Evolutionary conservation across 2,329 filamentous ascomycete species (phyloP), one percentile per base, ranked within the genome.

Genomic region (Coleophoma cylindrospora): DNA sequence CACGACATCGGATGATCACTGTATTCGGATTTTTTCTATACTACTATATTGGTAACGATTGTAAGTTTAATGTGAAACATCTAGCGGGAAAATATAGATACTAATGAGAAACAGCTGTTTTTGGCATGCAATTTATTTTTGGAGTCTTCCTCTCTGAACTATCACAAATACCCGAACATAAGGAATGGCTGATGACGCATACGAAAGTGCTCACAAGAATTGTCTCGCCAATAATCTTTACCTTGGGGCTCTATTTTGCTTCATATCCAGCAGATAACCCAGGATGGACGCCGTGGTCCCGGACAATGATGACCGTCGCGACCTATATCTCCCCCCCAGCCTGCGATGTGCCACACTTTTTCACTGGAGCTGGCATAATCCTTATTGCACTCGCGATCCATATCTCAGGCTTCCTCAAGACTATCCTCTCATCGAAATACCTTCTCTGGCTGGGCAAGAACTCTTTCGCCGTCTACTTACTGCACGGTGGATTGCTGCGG

Each of bases 391-490:
- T 80, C 5, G 76, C 74, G 10, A 70, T 80, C 53, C 72, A 81
- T 58, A 75, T 79, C 57, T 80, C 75, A 0, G 70, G 72, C 1
- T 62, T 66, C 27, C 66, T 77, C 32, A 80, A 81, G 53, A 72
- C 71, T 46, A 56, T 77, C 1, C 71, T 85, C 3, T 78, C 77
- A 4, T 75, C 74, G 51, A 74, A 73, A 33, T 71, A 74, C 49
- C 74, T 85, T 40, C 71, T 81, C 41, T 85, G 80, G 74, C 74
- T 85, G 12, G 82, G 82, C 41, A 79, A 78, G 59, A 76, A 84
- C 66, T 81, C 77, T 41, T 84, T 84, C 58, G 80, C 81, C 1
- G 77, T 86, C 13, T 85, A 85, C 58, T 72, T 86, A 7, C 66
- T 85, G 17, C 82, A 86, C 64, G 82, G 81, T 40, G 75, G 77